A percentile compares a stretch with the other conserved stretches of the same genome.
Conservation (phyloP, 306 rosid genomes). For the Cicer pinnatifidum region DNA sequence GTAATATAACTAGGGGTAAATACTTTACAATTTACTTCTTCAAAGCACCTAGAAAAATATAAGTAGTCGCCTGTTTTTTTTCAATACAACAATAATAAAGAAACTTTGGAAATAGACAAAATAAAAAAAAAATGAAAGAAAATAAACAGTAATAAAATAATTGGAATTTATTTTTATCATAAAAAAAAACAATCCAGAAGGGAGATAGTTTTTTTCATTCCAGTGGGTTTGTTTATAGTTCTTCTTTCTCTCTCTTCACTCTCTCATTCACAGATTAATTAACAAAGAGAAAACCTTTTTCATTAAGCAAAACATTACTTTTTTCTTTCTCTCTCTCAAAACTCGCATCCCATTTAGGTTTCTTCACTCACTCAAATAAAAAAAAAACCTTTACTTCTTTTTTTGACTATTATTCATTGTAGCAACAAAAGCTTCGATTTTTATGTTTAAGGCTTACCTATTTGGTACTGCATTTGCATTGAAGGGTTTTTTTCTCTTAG, state of each 20-base stretch:
- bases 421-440: background rate
- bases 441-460: slow-evolving; percentile 5
- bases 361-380: slow-evolving; percentile 16
- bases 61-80: too few relatives aligned
- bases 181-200: too few relatives aligned
- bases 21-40: too few relatives aligned
- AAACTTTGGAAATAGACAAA: too few relatives aligned
- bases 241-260: background rate
- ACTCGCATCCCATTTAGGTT: slow-evolving; percentile 37
- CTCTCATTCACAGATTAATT: slow-evolving; percentile 14
- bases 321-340: slow-evolving; percentile 39
- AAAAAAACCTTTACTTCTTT: background rate
- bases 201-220: too few relatives aligned
- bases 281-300: slow-evolving; percentile 40
- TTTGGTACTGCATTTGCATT: slow-evolving; percentile 35
- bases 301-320: slow-evolving; percentile 26
- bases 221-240: too few relatives aligned
- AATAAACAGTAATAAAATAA: too few relatives aligned
- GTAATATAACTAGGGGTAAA: too few relatives aligned
- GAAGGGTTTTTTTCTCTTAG: slow-evolving; percentile 32
- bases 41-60: too few relatives aligned
- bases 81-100: too few relatives aligned
- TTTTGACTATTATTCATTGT: background rate
- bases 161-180: too few relatives aligned
- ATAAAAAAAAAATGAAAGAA: too few relatives aligned